Conservation (phyloP, 495 filamentous ascomycete species). For the Articulospora tetracladia region DNA sequence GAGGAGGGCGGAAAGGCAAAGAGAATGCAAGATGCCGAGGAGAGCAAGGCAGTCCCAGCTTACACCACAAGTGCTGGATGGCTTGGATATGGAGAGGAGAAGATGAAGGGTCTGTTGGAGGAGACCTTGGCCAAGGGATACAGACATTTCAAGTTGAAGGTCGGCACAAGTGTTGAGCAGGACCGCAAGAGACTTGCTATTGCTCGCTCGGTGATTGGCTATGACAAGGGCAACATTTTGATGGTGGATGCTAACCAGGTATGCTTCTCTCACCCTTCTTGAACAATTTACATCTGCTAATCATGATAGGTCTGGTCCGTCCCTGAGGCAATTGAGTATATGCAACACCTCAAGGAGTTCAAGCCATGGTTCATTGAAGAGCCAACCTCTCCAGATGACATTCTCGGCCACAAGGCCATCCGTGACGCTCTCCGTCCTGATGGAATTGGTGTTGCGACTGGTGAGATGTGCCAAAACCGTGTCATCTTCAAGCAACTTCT, state of each 20-base stretch:
- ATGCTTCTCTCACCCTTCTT: slow-evolving; percentile 15
- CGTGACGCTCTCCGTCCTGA: slow-evolving; percentile 70
- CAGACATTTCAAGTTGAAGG: slow-evolving; percentile 89
- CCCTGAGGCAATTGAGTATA: slow-evolving; percentile 85
- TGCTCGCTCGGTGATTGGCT: slow-evolving; percentile 79
- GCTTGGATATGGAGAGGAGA: slow-evolving; percentile 88
- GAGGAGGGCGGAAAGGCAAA: slow-evolving; percentile 59
- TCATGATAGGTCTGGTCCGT: slow-evolving; percentile 72
- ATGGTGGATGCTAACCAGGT: slow-evolving; percentile 96
- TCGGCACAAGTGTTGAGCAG: slow-evolving; percentile 67
- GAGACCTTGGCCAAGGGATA: slow-evolving; percentile 76
- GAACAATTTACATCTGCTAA: background rate
- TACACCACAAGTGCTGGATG: slow-evolving; percentile 92
- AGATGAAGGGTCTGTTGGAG: slow-evolving; percentile 68
- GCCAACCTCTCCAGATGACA: slow-evolving; percentile 91
- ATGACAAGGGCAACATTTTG: slow-evolving; percentile 78
- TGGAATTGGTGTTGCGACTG: slow-evolving; percentile 84
- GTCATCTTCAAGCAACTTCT: slow-evolving; percentile 94
- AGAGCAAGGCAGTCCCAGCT: slow-evolving; percentile 72
- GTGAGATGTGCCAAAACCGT: slow-evolving; percentile 96
- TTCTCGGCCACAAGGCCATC: slow-evolving; percentile 83
- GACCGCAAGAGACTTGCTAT: slow-evolving; percentile 68
- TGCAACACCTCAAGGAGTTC: slow-evolving; percentile 77
- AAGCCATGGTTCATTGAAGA: slow-evolving; percentile 98
- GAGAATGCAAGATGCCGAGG: slow-evolving; percentile 65